These are phyloP conservation scores for Paramyrothecium roridum DNA, from an alignment of 2,329 filamentous ascomycete species.

Conservation along the genomic window DNA sequence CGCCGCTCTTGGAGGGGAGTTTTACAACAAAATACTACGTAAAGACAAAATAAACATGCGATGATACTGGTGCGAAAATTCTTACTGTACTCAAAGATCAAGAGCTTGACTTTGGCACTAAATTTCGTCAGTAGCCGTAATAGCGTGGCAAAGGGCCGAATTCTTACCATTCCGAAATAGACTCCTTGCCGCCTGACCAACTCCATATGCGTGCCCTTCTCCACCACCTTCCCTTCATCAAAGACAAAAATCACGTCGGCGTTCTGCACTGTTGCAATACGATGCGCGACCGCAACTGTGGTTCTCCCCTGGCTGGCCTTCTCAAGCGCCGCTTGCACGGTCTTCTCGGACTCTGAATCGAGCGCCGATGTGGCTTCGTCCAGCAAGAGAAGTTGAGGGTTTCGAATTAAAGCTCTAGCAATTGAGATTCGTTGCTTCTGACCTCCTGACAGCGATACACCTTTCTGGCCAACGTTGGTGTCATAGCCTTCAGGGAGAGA, in stretches of 20 bases:
- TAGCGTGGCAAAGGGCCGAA: neutral
- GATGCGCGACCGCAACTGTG: conserved; percentile 38
- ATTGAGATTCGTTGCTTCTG: conserved; percentile 56
- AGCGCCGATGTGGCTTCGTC: conserved; percentile 68
- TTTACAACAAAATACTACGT: no score
- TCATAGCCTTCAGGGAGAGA: conserved; percentile 49
- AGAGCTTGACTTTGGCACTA: neutral
- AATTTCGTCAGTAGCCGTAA: neutral
- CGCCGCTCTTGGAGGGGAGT: no score
- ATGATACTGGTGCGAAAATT: no score
- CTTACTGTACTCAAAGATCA: neutral
- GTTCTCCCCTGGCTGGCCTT: conserved; percentile 30
- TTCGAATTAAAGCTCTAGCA: conserved; percentile 50
- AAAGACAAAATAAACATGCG: no score
- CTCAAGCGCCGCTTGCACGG: conserved; percentile 54
- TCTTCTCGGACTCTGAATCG: conserved; percentile 53
- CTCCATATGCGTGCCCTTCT: conserved; percentile 33
- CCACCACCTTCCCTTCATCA: conserved; percentile 34
- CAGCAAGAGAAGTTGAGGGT: conserved; percentile 56
- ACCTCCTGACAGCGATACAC: conserved; percentile 53
- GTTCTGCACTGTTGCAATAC: conserved; percentile 36
- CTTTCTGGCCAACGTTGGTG: conserved; percentile 49
- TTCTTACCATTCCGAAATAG: neutral
- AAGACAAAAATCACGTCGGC: conserved; percentile 43
- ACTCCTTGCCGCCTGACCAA: conserved; percentile 9